Base-by-base conservation (phyloP, 768 basidiomycete genomes). In the Termitomyces sp. region DNA sequence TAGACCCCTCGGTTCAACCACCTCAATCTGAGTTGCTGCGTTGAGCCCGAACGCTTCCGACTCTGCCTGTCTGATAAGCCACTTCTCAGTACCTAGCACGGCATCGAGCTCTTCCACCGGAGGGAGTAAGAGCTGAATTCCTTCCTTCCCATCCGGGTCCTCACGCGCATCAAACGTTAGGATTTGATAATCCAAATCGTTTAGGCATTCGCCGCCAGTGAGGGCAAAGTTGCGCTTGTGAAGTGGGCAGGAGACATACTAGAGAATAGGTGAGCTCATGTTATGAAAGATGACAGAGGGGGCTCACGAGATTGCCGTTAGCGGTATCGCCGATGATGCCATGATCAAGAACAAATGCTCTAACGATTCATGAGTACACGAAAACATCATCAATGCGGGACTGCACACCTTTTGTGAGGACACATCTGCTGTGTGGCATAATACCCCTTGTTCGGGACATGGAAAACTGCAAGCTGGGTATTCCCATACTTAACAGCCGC, bases 371-470 rank as follows among this genome's bases (percentile, higher is more conserved):
- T 39, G 18, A 22, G 5, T 3, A 28, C 13, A 24, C 15, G 20
- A n/a, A 40, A 49, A 36, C 2, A 32, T 24, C 22, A n/a, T 28
- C 24, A 50, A n/a, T 33, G 32, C 12, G 32, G 35, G 32, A n/a
- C 11, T 32, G 2, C 57, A 28, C 20, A 58, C n/a, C n/a, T n/a
- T n/a, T n/a, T n/a, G n/a, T n/a, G n/a, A n/a, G n/a, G n/a, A n/a
- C n/a, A n/a, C n/a, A 89, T 83, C 71, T 90, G 88, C 68, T 91
- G 89, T 2, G 85, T 87, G 1, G 87, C 86, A 67, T 82, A 91
- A 66, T 83, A 81, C 0, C 84, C 84, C 46, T 79, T 76, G 1
- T 74, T 73, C 0, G 88, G 85, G 22, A 90, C 79, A 67, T 85
- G 83, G 70, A 84, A 92, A 33, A 91, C 76, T 1, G 89, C 89